Evolutionary conservation across 2,329 filamentous ascomycete species (phyloP).

Genomic region (Teratosphaeria gauchensis): DNA sequence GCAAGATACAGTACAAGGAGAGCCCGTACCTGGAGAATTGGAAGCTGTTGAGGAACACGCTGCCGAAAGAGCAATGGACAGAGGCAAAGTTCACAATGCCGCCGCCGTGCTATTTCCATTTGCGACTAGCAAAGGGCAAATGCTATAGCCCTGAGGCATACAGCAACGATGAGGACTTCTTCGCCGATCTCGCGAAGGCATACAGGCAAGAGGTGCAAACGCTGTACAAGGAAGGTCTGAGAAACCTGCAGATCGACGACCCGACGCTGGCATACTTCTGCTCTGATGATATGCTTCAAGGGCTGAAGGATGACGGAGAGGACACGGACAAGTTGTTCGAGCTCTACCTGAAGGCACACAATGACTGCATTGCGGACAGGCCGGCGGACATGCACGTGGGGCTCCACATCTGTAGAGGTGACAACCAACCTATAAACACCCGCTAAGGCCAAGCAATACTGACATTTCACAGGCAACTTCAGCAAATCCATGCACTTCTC

Average conservation of each 20-base stretch:
- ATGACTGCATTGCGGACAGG: slow-evolving; percentile 26
- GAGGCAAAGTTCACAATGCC: slow-evolving; percentile 31
- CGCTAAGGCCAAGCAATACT: not conserved
- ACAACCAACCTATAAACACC: slow-evolving; percentile 3
- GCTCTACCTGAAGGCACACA: slow-evolving; percentile 29
- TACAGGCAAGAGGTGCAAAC: slow-evolving; percentile 29
- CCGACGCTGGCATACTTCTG: slow-evolving; percentile 32
- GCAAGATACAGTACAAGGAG: slow-evolving; percentile 27
- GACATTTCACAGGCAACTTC: slow-evolving; percentile 25
- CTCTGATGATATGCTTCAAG: slow-evolving; percentile 27
- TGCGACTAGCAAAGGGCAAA: slow-evolving; percentile 27
- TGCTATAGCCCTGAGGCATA: slow-evolving; percentile 27
- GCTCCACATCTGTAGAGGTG: slow-evolving; percentile 29
- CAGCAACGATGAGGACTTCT: slow-evolving; percentile 25
- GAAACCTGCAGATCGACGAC: slow-evolving; percentile 30
- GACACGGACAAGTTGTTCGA: slow-evolving; percentile 29
- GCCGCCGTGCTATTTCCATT: slow-evolving; percentile 29
- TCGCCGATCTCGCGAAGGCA: slow-evolving; percentile 26
- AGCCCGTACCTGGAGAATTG: slow-evolving; percentile 29
- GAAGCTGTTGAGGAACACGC: slow-evolving; percentile 23
- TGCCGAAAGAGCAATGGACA: slow-evolving; percentile 26
- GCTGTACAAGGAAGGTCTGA: slow-evolving; percentile 25
- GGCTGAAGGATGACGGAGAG: slow-evolving; percentile 25
- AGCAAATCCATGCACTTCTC: slow-evolving; percentile 30
- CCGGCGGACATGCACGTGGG: slow-evolving; percentile 29